Conservation (phyloP, 2,329 filamentous ascomycete species). For the Beauveria caledonica region DNA sequence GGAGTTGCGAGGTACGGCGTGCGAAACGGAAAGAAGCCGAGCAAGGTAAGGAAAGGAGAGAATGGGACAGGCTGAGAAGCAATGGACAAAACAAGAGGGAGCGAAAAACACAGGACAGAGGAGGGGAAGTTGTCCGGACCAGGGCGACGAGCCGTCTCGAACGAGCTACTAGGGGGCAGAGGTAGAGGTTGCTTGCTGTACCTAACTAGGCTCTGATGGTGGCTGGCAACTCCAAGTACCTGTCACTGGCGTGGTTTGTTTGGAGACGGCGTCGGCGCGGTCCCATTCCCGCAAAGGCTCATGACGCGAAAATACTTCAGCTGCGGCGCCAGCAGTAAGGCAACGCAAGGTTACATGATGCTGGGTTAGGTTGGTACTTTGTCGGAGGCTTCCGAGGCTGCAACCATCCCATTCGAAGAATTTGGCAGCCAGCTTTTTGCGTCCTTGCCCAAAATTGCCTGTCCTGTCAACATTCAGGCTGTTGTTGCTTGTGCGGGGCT, state of each 20-base stretch:
- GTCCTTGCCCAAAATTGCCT: neutral
- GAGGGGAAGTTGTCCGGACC: constrained; percentile 1
- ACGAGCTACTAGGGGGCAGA: neutral
- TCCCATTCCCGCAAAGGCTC: neutral
- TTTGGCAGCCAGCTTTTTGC: too few species aligned
- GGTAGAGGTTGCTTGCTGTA: neutral
- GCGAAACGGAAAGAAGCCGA: neutral
- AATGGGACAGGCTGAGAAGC: neutral
- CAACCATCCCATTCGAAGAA: neutral
- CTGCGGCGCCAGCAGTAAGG: neutral
- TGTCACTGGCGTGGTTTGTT: neutral
- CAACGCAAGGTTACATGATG: neutral
- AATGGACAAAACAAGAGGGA: neutral
- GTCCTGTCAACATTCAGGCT: neutral
- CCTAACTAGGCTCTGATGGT: neutral
- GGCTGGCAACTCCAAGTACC: neutral
- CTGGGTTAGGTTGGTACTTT: neutral
- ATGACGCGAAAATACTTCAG: neutral
- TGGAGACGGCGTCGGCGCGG: neutral
- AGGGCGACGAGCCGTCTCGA: neutral
- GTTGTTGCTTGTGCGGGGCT: neutral
- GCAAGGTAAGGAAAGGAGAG: neutral
- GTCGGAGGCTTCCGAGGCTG: neutral
- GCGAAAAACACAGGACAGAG: neutral
- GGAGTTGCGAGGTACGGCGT: neutral